phyloP scores from a whole-genome alignment of 192 early-diverging fungal species.

The Podila clonocystis region DNA sequence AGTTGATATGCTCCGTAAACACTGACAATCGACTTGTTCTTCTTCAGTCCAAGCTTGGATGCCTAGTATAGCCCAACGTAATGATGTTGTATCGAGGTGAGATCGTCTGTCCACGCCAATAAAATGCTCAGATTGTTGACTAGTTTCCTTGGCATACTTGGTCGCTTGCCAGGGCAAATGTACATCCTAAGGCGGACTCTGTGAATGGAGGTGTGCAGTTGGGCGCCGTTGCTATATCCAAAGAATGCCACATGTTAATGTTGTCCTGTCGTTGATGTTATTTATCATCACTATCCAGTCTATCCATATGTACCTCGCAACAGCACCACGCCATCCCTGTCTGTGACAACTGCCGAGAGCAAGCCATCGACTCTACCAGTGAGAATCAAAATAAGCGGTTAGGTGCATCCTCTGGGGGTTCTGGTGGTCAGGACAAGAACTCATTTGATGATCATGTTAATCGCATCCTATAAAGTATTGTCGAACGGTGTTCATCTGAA shows the following conservation, averaged over 20 bases:
- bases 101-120: background rate
- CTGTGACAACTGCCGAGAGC: constrained; percentile 65
- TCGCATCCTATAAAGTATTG: constrained; percentile 30
- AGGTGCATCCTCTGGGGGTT: background rate
- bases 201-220: constrained; percentile 53
- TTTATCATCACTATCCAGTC: background rate
- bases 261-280: background rate
- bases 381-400: background rate
- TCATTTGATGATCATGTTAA: background rate
- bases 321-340: constrained; percentile 70
- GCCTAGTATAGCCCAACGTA: constrained; percentile 49
- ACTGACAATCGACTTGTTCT: constrained; percentile 67
- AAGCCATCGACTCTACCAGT: constrained; percentile 52
- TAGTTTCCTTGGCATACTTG: constrained; percentile 52
- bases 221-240: constrained; percentile 45
- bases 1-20: constrained; percentile 66
- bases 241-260: background rate
- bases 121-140: background rate
- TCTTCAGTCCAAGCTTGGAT: constrained; percentile 70
- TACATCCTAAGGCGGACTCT: constrained; percentile 66
- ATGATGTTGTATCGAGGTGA: background rate
- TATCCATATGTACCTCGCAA: constrained; percentile 53
- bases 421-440: background rate
- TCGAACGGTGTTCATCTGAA: background rate
- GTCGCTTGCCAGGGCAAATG: constrained; percentile 68